A percentile compares a stretch with the other conserved stretches of the same genome.
These are phyloP conservation scores for Anisogramma anomala DNA, from an alignment of 2,329 filamentous ascomycete genomes.

Conservation along the genomic window DNA sequence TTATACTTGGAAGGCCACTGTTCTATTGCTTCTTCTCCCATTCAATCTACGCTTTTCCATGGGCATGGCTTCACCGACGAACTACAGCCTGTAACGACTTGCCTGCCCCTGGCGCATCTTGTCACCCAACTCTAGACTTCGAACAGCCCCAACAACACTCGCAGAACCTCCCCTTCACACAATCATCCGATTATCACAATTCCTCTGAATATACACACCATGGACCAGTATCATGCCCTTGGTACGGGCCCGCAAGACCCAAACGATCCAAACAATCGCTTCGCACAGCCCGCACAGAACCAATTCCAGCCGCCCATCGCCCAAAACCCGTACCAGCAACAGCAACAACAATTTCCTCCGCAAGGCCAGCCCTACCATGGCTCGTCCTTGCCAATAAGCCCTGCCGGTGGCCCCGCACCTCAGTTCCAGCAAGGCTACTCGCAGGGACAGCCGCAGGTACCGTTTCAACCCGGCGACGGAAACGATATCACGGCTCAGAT, in stretches of 20 bases:
- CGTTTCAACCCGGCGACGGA: constrained; percentile 26
- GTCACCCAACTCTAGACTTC: not conserved
- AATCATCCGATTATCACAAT: not conserved
- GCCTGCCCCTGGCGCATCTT: too few relatives aligned
- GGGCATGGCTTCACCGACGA: not conserved
- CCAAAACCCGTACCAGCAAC: constrained; percentile 42
- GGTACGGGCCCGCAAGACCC: constrained; percentile 40
- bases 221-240: constrained; percentile 40
- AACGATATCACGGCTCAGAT: constrained; percentile 57
- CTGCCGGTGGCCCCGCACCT: constrained; percentile 23
- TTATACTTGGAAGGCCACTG: too few relatives aligned
- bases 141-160: not conserved
- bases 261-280: constrained; percentile 35
- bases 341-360: constrained; percentile 20
- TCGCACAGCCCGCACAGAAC: constrained; percentile 28
- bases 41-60: too few relatives aligned
- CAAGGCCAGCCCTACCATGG: constrained; percentile 31
- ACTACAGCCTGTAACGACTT: not conserved
- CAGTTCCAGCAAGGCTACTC: constrained; percentile 20
- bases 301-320: constrained; percentile 43
- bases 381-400: constrained; percentile 19
- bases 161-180: not conserved
- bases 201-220: not conserved
- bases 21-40: too few relatives aligned
- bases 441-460: constrained; percentile 22